phyloP scores from a whole-genome alignment of 2,329 filamentous ascomycete species.

The Hypoxylon sp. region DNA sequence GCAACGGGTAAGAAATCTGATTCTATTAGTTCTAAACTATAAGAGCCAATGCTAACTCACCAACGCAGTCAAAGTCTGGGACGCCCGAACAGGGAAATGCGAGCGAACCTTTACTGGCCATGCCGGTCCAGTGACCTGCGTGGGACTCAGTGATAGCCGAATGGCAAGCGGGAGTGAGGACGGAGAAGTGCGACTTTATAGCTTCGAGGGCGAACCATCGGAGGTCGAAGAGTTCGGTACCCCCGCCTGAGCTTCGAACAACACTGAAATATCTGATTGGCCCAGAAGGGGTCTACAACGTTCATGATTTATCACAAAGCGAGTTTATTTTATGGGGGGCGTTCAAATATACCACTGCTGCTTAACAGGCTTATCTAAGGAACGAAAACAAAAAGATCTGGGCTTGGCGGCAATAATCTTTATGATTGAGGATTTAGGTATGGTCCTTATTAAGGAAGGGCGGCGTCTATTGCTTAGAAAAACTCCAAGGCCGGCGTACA shows the following conservation, averaged over 20 bases:
- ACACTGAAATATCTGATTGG: neutral
- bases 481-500: conserved; percentile 29
- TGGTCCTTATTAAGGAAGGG: conserved; percentile 20
- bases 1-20: conserved; percentile 63
- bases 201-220: conserved; percentile 70
- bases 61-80: conserved; percentile 88
- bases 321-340: conserved; percentile 30
- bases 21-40: neutral
- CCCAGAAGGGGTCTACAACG: conserved; percentile 20
- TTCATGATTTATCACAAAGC: conserved; percentile 29
- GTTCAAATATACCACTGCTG: conserved; percentile 41
- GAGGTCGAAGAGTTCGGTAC: conserved; percentile 66
- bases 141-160: conserved; percentile 88
- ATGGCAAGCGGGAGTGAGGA: conserved; percentile 96
- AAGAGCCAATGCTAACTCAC: conserved; percentile 13
- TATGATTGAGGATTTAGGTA: conserved; percentile 14
- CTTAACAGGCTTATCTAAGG: conserved; percentile 27
- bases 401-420: conserved; percentile 11
- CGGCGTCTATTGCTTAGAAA: conserved; percentile 31
- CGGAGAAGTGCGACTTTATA: conserved; percentile 88
- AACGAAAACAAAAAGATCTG: conserved; percentile 23
- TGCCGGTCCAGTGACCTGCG: conserved; percentile 90
- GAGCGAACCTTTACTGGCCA: conserved; percentile 94
- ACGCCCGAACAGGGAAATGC: conserved; percentile 90
- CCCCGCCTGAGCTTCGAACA: conserved; percentile 58